phyloP scores from a whole-genome alignment of 208 protist species.

The Crithidia thermophila region DNA sequence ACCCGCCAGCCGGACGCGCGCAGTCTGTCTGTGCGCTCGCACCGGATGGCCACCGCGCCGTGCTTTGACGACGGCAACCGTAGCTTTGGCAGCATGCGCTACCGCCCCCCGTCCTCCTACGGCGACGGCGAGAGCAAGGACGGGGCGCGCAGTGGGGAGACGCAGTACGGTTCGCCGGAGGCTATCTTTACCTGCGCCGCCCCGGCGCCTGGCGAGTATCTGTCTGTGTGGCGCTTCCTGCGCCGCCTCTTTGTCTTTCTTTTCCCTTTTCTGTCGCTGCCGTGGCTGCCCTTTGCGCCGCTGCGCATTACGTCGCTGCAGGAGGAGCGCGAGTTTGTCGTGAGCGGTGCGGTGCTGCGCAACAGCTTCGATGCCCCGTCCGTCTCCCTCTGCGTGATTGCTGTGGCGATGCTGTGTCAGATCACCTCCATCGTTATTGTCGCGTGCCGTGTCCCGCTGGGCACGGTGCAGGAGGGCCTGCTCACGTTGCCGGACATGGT shows the following conservation, averaged over 20 bases:
- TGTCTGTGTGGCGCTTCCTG: constrained; percentile 41
- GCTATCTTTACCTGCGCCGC: constrained; percentile 59
- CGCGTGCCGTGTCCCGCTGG: constrained; percentile 42
- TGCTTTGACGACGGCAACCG: constrained; percentile 14
- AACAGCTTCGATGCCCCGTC: constrained; percentile 65
- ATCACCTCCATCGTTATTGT: constrained; percentile 61
- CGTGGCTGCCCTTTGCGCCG: constrained; percentile 51
- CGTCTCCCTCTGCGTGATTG: constrained; percentile 43
- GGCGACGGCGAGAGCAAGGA: constrained; percentile 23
- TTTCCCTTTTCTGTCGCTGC: constrained; percentile 78
- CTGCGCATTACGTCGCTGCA: constrained; percentile 56
- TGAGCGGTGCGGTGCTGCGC: constrained; percentile 74
- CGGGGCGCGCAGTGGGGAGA: neutral
- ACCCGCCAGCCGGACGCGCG: no score
- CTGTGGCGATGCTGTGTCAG: constrained; percentile 51
- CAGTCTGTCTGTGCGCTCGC: no score
- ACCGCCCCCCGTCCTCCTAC: constrained; percentile 13
- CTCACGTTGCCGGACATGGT: constrained; percentile 65
- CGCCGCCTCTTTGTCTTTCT: constrained; percentile 58
- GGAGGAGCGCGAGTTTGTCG: constrained; percentile 83
- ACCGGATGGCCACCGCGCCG: neutral
- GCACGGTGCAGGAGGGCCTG: constrained; percentile 40
- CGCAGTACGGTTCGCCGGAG: constrained; percentile 30
- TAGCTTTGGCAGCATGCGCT: constrained; percentile 24
- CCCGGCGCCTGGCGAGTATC: constrained; percentile 55